phyloP scores from a whole-genome alignment of 2,329 filamentous ascomycete species.

The Lizonia empirigonia region DNA sequence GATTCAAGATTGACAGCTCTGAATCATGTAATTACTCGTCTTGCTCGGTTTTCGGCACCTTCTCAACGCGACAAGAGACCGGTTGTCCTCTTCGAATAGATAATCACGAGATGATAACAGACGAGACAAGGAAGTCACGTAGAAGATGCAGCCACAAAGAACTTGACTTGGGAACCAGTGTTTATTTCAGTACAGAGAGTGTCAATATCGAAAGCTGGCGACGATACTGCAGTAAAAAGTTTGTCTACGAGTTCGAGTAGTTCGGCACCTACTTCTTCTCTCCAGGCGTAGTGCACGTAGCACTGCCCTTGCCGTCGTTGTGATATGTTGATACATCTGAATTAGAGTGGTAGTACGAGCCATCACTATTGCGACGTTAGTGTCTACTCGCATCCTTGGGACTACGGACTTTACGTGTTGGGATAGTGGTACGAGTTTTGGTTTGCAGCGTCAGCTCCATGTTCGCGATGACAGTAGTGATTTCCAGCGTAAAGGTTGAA shows the following conservation, averaged over 20 bases:
- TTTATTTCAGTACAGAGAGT: neutral
- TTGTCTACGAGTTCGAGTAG: too few species aligned
- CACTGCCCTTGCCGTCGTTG: slow-evolving; percentile 38
- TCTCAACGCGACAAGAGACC: too few species aligned
- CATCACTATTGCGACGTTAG: neutral
- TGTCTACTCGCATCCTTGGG: slow-evolving; percentile 20
- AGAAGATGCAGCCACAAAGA: too few species aligned
- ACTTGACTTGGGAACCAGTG: too few species aligned
- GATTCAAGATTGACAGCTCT: too few species aligned
- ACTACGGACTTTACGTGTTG: slow-evolving; percentile 42
- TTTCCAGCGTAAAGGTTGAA: too few species aligned
- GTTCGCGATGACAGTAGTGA: slow-evolving; percentile 46
- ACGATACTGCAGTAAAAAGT: neutral
- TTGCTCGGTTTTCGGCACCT: too few species aligned
- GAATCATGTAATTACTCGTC: too few species aligned
- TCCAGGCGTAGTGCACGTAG: slow-evolving; percentile 29
- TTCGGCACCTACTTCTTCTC: neutral
- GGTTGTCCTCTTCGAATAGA: too few species aligned
- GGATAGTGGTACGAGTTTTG: slow-evolving; percentile 46
- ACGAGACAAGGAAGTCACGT: too few species aligned
- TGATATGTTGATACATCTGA: slow-evolving; percentile 40
- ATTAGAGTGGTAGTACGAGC: slow-evolving; percentile 7
- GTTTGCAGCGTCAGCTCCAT: slow-evolving; percentile 38
- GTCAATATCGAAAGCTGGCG: neutral
- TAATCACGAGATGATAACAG: too few species aligned